Percentiles rank a stretch among this genome's conserved stretches.
Conservation (phyloP, 305 asterid species). For the Plantago coronopus region DNA sequence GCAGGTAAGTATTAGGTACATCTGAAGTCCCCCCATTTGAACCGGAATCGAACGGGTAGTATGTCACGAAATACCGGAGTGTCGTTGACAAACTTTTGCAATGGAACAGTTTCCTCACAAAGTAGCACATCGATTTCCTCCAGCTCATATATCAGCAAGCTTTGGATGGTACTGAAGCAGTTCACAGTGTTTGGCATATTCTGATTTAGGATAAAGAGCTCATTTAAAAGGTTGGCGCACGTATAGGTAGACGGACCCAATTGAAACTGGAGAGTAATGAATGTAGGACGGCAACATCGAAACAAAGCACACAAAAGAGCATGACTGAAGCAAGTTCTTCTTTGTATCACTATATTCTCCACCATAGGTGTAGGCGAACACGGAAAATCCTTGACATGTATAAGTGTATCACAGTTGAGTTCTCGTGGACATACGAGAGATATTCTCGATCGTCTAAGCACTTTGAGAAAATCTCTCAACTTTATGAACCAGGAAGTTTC, state of each 20-base stretch:
- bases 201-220: neutral
- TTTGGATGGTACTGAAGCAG: neutral
- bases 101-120: neutral
- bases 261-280: neutral
- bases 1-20: too few relatives aligned
- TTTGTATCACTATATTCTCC: neutral
- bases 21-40: neutral
- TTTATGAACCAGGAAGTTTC: neutral
- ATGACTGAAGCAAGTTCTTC: too few relatives aligned
- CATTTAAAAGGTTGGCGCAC: neutral
- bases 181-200: neutral
- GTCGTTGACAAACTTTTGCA: neutral
- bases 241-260: neutral
- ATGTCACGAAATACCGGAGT: neutral
- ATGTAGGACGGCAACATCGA: neutral
- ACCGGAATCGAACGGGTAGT: neutral
- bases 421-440: neutral
- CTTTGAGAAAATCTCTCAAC: neutral
- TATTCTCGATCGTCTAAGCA: neutral
- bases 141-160: neutral
- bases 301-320: neutral
- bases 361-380: neutral
- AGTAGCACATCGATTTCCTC: neutral
- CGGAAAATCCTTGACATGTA: too few relatives aligned
- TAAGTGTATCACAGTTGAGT: too few relatives aligned